A percentile compares a stretch with the other conserved stretches of the same genome.
These are phyloP conservation scores for Obelidium mucronatum DNA, from an alignment of 192 early-diverging fungal genomes.

Conservation along the genomic window DNA sequence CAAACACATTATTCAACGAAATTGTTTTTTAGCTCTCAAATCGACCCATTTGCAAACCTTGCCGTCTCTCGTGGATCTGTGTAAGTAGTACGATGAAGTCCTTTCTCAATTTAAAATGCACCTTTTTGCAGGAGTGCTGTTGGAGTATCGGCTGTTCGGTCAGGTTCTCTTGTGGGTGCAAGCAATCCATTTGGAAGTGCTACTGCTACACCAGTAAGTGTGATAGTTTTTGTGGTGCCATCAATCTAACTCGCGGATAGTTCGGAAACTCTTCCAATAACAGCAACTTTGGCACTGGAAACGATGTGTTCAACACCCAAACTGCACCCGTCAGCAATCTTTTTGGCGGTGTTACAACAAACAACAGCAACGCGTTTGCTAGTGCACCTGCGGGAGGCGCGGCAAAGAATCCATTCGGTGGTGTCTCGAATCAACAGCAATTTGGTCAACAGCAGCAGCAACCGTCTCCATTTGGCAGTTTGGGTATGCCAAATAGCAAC, in stretches of 20 bases:
- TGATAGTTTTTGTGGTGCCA: too few relatives aligned
- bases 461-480: conserved; percentile 12
- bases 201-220: background rate
- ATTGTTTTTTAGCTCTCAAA: conserved; percentile 26
- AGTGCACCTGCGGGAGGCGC: conserved; percentile 12
- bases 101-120: background rate
- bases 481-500: background rate
- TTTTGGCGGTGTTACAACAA: background rate
- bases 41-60: conserved; percentile 26
- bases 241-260: too few relatives aligned
- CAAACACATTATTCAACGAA: background rate
- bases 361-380: conserved; percentile 15
- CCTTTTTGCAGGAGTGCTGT: conserved; percentile 9
- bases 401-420: conserved; percentile 24
- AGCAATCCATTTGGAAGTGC: conserved; percentile 20
- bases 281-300: background rate
- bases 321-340: background rate
- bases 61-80: conserved; percentile 21
- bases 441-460: background rate
- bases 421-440: background rate
- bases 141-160: conserved; percentile 18
- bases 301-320: background rate
- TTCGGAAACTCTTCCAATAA: conserved; percentile 11
- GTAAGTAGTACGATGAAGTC: background rate
- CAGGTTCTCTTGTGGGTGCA: background rate